Percentiles rank a stretch among this genome's conserved stretches.
Evolutionary conservation across 106 monocot genomes (phyloP).

Genomic region (Hemerocallis citrina): DNA sequence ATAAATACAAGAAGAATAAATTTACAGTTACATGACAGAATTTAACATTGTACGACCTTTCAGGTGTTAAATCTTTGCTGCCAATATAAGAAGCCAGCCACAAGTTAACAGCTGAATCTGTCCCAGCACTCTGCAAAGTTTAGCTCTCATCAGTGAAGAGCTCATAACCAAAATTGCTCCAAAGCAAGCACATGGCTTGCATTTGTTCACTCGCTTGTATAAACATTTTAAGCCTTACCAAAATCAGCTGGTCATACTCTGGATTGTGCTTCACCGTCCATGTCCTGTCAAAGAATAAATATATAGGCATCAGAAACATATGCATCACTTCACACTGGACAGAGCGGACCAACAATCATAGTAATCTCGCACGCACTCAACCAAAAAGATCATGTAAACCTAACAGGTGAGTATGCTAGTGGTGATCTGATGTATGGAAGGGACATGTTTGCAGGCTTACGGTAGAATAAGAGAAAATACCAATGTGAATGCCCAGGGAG

Average conservation of each 20-base stretch:
- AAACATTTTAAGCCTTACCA: constrained; percentile 31
- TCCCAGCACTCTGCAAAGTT: constrained; percentile 84
- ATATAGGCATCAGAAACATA: background rate
- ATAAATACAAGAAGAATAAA: no score
- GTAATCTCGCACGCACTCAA: background rate
- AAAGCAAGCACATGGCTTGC: background rate
- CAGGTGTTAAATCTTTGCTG: constrained; percentile 35
- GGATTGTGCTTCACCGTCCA: constrained; percentile 85
- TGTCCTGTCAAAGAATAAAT: constrained; percentile 49
- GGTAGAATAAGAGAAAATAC: constrained; percentile 44
- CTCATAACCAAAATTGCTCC: background rate
- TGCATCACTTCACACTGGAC: background rate
- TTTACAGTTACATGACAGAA: background rate
- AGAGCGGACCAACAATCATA: background rate
- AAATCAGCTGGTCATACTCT: constrained; percentile 71
- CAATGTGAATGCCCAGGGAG: constrained; percentile 91
- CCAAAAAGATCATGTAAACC: background rate
- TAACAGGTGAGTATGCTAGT: background rate
- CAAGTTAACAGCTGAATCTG: constrained; percentile 93
- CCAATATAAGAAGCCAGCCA: constrained; percentile 36
- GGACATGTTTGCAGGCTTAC: constrained; percentile 11
- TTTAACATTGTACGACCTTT: constrained; percentile 35
- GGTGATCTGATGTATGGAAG: background rate
- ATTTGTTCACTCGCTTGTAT: background rate
- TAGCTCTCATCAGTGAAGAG: constrained; percentile 11